Evolutionary conservation across 306 rosid genomes (phyloP).

Genomic region (Vachellia collinsii): DNA sequence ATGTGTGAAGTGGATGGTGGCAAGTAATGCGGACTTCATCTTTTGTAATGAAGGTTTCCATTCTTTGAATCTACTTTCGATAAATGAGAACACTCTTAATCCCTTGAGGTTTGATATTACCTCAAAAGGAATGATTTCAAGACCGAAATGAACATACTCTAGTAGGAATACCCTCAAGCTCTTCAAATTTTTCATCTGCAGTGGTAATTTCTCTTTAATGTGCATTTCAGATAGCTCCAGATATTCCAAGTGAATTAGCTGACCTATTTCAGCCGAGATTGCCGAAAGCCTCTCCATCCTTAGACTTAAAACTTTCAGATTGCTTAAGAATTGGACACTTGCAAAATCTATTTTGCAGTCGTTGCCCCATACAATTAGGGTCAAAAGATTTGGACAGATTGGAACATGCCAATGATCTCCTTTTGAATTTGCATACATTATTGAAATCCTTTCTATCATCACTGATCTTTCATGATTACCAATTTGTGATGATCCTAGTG

Average conservation of each 20-base stretch:
- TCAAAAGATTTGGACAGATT: background rate
- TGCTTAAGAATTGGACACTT: background rate
- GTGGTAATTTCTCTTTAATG: background rate
- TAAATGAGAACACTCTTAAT: background rate
- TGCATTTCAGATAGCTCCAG: background rate
- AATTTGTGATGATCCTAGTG: background rate
- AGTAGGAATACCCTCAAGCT: background rate
- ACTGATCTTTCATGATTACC: background rate
- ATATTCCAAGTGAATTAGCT: background rate
- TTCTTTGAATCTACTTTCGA: background rate
- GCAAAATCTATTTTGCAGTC: background rate
- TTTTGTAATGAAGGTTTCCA: background rate
- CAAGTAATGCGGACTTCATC: background rate
- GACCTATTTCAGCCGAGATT: background rate
- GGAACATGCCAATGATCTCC: background rate
- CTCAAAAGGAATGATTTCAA: constrained; percentile 5
- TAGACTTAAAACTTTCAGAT: background rate
- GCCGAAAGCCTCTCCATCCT: background rate
- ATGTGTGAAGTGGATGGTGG: background rate
- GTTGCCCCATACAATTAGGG: background rate
- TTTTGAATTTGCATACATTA: background rate
- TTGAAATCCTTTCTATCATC: background rate
- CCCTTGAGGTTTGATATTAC: background rate
- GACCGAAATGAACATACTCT: constrained; percentile 8
- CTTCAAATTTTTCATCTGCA: background rate